These are phyloP conservation scores for Tetracladium maxilliforme DNA, from an alignment of 2,329 filamentous ascomycete genomes.

Conservation along the genomic window DNA sequence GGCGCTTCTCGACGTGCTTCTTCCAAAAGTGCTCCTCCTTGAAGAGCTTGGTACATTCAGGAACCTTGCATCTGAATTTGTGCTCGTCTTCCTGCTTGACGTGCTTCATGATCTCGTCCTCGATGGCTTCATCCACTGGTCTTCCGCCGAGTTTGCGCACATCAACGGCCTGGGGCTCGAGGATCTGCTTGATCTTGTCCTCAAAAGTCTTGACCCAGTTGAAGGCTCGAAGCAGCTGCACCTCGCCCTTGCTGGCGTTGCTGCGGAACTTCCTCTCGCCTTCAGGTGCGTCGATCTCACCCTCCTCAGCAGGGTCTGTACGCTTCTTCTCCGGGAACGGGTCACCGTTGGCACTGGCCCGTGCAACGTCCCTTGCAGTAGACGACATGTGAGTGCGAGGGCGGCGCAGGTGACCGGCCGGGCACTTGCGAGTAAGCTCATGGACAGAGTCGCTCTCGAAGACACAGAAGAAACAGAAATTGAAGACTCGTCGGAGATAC, in stretches of 20 bases:
- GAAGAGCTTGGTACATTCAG: conserved; percentile 92
- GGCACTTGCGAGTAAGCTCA: conserved; percentile 88
- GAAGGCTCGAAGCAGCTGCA: conserved; percentile 85
- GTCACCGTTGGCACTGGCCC: conserved; percentile 69
- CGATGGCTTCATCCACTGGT: conserved; percentile 68
- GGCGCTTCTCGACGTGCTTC: conserved; percentile 95
- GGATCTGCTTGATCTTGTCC: conserved; percentile 84
- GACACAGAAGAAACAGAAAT: conserved; percentile 99
- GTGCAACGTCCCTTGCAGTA: conserved; percentile 70
- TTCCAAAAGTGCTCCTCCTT: conserved; percentile 96
- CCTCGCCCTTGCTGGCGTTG: conserved; percentile 62
- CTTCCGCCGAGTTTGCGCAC: conserved; percentile 85
- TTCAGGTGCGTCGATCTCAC: conserved; percentile 47
- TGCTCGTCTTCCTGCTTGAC: conserved; percentile 97
- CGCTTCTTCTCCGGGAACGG: conserved; percentile 76
- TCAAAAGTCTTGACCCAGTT: conserved; percentile 99
- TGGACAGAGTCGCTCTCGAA: conserved; percentile 97
- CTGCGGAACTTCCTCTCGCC: conserved; percentile 62
- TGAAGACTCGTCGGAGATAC: conserved; percentile 91
- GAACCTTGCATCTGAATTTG: conserved; percentile 93
- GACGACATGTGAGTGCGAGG: conserved; percentile 75
- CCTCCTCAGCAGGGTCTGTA: conserved; percentile 44
- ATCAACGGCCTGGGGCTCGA: conserved; percentile 80
- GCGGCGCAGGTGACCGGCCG: conserved; percentile 88
- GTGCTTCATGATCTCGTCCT: conserved; percentile 73